A percentile compares a stretch with the other conserved stretches of the same genome.
Conservation (phyloP, 1,284 basidiomycete species). For the Grifola frondosa region DNA sequence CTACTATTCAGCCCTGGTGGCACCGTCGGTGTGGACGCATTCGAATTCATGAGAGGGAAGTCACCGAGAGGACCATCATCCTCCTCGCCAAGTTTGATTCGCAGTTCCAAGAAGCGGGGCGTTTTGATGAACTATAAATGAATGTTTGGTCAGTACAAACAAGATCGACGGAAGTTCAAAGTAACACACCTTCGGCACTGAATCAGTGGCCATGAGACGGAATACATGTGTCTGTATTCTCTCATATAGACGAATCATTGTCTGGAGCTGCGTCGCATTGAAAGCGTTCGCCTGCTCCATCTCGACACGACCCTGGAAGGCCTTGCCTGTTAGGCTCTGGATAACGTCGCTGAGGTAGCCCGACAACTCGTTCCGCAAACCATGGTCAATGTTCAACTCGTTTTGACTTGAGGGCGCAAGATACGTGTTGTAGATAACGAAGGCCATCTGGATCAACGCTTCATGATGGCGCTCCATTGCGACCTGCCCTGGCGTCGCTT, state of each 20-base stretch:
- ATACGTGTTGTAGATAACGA: constrained; percentile 93
- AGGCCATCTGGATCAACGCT: constrained; percentile 90
- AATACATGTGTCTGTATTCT: constrained; percentile 97
- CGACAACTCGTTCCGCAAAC: constrained; percentile 90
- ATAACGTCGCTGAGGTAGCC: constrained; percentile 90
- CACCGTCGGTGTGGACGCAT: constrained; percentile 46
- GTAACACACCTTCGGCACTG: constrained; percentile 81
- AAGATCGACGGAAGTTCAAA: constrained; percentile 3
- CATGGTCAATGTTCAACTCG: constrained; percentile 98
- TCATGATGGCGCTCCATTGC: constrained; percentile 99
- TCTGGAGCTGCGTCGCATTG: constrained; percentile 94
- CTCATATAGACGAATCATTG: constrained; percentile 91
- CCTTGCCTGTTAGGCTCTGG: constrained; percentile 70
- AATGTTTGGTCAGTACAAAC: constrained; percentile 1
- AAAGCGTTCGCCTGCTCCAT: constrained; percentile 74
- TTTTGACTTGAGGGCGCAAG: constrained; percentile 93
- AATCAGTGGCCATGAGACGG: constrained; percentile 96
- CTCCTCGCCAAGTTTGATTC: constrained; percentile 71
- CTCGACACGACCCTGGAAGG: constrained; percentile 76
- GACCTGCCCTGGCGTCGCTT: constrained; percentile 69
- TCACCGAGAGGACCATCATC: constrained; percentile 46
- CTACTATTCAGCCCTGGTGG: constrained; percentile 63
- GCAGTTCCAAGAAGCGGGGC: constrained; percentile 70
- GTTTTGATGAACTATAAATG: constrained; percentile 77
- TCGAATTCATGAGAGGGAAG: constrained; percentile 26